Evolutionary conservation across 2,329 filamentous ascomycete species (phyloP), one percentile per base, ranked within the genome.

Genomic region (Pestalotiopsis sp.): DNA sequence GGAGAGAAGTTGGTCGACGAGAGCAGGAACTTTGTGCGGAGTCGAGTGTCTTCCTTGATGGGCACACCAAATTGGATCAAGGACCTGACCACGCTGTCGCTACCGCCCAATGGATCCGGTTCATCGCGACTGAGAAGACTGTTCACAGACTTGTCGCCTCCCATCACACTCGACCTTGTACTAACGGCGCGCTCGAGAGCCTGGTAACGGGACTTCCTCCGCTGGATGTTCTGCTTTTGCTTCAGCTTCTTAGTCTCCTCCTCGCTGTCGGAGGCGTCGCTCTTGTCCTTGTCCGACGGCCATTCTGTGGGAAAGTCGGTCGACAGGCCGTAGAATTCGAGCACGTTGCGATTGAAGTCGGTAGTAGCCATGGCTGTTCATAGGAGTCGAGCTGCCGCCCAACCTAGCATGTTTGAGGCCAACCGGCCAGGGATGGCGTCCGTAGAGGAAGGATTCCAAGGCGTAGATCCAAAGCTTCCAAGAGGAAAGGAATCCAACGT

Each of bases 1-100:
- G 96, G 96, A 0, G 94, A 97, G 83, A 99, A 99, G 65, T 93
- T 95, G 13, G 95, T 98, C 17, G 95, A 98, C 12, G 95, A 98
- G 25, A 99, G 89, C 68, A 99, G 88, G 81, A 98, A 99, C 72
- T 94, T 93, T 78, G 73, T 84, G 92, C 94, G 90, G 74, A 97
- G 81, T 75, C 91, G 89, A 67, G 89, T 82, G 76, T 98, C 94
- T 74, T 98, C 94, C 77, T 98, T 94, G 14, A 98, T 86, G 0
- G 92, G 90, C 57, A 98, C 80, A 2, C 94, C 94, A 71, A 92
- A 85, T 72, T 91, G 88, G 77, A 92, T 91, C 75, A 99, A 82
- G 49, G 94, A 89, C 74, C 91, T 87, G 66, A 98, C 90, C 7
- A 99, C 95, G 77, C 94, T 98, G 68, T 95, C 92, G 1, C 92